Conservation (phyloP, 1,284 basidiomycete species). For the Ganoderma meredithae region DNA sequence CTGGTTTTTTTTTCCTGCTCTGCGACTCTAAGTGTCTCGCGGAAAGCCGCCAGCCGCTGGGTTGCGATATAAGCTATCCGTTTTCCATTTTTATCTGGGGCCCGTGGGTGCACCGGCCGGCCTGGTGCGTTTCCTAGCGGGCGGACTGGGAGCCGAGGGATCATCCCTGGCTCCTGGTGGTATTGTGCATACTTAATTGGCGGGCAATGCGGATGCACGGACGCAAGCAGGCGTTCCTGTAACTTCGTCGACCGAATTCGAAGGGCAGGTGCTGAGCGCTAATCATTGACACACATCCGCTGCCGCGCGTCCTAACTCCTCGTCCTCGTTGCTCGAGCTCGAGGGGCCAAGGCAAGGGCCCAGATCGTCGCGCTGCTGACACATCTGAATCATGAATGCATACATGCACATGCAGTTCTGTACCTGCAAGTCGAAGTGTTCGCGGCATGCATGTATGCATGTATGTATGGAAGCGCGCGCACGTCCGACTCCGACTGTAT, state of each 20-base stretch:
- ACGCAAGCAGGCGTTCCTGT: neutral
- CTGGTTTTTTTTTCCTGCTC: too few species aligned
- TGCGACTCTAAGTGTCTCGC: too few species aligned
- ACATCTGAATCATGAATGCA: too few species aligned
- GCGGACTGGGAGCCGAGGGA: too few species aligned
- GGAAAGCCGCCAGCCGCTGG: neutral
- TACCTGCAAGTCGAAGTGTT: neutral
- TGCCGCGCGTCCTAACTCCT: neutral
- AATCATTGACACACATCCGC: neutral
- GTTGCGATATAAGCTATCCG: neutral
- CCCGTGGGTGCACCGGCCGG: neutral
- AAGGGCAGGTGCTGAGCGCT: too few species aligned
- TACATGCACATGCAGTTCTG: neutral
- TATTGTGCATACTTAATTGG: neutral
- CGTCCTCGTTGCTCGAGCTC: too few species aligned
- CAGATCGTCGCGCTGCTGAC: neutral
- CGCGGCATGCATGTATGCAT: too few species aligned
- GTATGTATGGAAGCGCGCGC: neutral
- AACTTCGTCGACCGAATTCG: too few species aligned
- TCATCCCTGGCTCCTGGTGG: neutral
- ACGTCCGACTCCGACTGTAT: neutral
- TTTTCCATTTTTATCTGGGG: neutral
- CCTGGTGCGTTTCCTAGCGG: neutral
- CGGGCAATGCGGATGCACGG: neutral
- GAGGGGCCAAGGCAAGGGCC: neutral